These are phyloP conservation scores for Exophiala calicioides DNA, from an alignment of 2,329 filamentous ascomycete species.

Conservation along the genomic window DNA sequence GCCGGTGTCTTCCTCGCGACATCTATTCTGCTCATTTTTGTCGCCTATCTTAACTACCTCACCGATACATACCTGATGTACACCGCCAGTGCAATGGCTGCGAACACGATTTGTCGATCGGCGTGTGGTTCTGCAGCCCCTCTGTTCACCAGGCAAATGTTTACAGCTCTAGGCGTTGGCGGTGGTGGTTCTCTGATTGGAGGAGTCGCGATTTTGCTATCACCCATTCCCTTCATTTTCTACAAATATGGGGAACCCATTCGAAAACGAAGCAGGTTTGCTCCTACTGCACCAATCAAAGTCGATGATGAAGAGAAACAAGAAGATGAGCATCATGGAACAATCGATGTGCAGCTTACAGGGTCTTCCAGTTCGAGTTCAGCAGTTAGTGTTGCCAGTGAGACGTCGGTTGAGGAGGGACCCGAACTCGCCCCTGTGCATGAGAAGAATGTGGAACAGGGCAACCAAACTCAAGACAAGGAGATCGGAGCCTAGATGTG, in stretches of 20 bases:
- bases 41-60: constrained; percentile 45
- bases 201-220: constrained; percentile 47
- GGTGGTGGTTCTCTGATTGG: constrained; percentile 50
- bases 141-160: constrained; percentile 51
- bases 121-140: constrained; percentile 51
- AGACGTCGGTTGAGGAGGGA: too few species aligned
- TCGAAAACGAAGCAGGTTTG: constrained; percentile 52
- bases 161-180: constrained; percentile 47
- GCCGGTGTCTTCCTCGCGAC: constrained; percentile 47
- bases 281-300: constrained; percentile 26
- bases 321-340: neutral
- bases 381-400: too few species aligned
- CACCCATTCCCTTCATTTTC: constrained; percentile 48
- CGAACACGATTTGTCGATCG: constrained; percentile 50
- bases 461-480: too few species aligned
- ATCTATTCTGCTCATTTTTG: constrained; percentile 45
- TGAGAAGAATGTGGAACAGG: too few species aligned
- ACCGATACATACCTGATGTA: constrained; percentile 48
- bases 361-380: constrained; percentile 9
- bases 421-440: too few species aligned
- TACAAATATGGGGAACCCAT: constrained; percentile 46
- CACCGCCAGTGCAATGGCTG: constrained; percentile 46
- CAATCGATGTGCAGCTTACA: neutral
- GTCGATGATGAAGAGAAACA: constrained; percentile 23
- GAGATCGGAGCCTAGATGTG: too few species aligned